Evolutionary conservation across 306 rosid genomes (phyloP).

Genomic region (Inga oerstediana): DNA sequence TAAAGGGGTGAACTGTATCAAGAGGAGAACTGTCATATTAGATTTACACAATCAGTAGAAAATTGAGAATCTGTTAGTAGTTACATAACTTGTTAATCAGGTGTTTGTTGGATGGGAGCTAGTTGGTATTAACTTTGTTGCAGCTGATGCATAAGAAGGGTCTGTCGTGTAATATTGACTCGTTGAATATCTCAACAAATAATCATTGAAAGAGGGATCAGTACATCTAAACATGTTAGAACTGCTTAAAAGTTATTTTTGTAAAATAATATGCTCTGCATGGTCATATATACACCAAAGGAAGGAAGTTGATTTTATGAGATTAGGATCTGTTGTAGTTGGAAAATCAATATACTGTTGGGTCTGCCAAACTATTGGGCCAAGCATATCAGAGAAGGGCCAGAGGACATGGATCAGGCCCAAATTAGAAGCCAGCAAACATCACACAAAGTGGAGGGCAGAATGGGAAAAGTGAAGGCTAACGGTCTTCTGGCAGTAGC

Average conservation of each 20-base stretch:
- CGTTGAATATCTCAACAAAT: neutral
- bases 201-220: neutral
- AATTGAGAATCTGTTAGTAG: neutral
- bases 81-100: neutral
- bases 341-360: neutral
- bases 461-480: no score
- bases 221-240: neutral
- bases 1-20: neutral
- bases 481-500: no score
- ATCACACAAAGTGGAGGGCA: no score
- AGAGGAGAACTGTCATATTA: neutral
- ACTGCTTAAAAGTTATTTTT: neutral
- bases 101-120: neutral
- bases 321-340: neutral
- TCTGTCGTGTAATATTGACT: no score
- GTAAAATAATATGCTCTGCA: neutral
- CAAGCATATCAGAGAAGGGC: neutral
- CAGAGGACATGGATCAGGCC: neutral
- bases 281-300: neutral
- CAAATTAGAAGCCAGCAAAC: neutral
- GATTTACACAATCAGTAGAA: neutral
- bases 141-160: neutral
- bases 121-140: neutral
- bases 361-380: neutral
- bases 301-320: neutral